Evolutionary conservation across 768 basidiomycete species (phyloP), one percentile per base, ranked within the genome.

Genomic region (Crassisporium funariophilum): DNA sequence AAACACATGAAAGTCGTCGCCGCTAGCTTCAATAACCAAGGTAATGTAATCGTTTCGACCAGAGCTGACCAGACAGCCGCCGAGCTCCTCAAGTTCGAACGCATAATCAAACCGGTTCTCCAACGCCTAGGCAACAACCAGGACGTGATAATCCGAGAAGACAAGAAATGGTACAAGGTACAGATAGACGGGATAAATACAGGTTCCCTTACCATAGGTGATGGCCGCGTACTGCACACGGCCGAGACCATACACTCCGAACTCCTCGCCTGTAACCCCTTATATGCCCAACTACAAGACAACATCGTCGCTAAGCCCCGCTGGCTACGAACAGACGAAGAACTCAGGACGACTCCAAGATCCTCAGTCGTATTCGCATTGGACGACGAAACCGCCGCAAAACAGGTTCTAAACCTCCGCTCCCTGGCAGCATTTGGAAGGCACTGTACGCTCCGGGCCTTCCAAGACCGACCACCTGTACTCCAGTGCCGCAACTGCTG

Each of bases 131-230:
- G 43, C n/a, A n/a, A n/a, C n/a, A n/a, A n/a, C n/a, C 34, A 22
- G 5, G 23, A 42, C 1, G 35, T 43, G 8, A 38, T 41, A 4
- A 12, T 49, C 17, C 47, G 50, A 20, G 61, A 55, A 31, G 59
- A 62, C 35, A 55, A 50, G 19, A 49, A 40, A 23, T 51, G 55
- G 38, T 62, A 21, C 45, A 62, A 58, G 41, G 47, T 60, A 1
- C 39, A 54, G 16, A 35, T 62, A 0, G 56, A 58, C 6, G 50
- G 52, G 2, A 46, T 54, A 20, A 46, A 29, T 33, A 56, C 53
- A 27, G 46, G 52, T 12, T 5, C 34, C 5, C 17, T 38, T 8
- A 33, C 44, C 1, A 25, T 35, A 4, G 47, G 44, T 12, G 44
- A 39, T 5, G 35, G 22, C n/a, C 20, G 41, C 1, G 7, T 5